Conservation (phyloP, 306 rosid genomes). For the Lathyrus sativus region DNA sequence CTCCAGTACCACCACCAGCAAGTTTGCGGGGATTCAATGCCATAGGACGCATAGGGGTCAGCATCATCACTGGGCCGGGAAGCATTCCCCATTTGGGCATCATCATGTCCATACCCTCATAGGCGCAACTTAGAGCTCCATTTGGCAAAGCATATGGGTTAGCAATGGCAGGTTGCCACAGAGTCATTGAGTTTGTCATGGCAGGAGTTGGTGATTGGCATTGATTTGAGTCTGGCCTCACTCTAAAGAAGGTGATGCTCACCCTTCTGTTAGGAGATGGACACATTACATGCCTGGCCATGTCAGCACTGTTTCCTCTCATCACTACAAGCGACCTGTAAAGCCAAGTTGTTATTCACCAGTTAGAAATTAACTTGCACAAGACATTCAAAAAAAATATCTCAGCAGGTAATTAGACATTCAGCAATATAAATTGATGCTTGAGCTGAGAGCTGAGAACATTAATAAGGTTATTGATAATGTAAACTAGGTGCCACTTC, state of each 20-base stretch:
- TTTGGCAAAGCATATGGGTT: slow-evolving; percentile 59
- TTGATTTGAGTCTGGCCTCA: slow-evolving; percentile 69
- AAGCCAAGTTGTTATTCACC: slow-evolving; percentile 1
- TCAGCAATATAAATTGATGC: slow-evolving; percentile 23
- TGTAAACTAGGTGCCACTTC: slow-evolving; percentile 27
- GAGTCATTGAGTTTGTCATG: slow-evolving; percentile 53
- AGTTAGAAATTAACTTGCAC: slow-evolving; percentile 16
- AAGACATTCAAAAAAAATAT: slow-evolving; percentile 1
- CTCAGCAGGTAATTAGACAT: slow-evolving; percentile 15
- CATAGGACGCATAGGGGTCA: slow-evolving; percentile 73
- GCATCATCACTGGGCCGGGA: slow-evolving; percentile 71
- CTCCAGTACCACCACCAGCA: slow-evolving; percentile 86
- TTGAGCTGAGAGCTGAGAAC: slow-evolving; percentile 27
- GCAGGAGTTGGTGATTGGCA: slow-evolving; percentile 60
- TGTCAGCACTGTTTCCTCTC: slow-evolving; percentile 99
- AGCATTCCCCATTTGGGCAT: slow-evolving; percentile 91
- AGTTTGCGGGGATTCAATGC: slow-evolving; percentile 57
- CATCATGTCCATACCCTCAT: slow-evolving; percentile 65
- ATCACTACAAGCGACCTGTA: slow-evolving; percentile 85
- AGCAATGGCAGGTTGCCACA: slow-evolving; percentile 74
- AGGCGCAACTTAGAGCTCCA: slow-evolving; percentile 53
- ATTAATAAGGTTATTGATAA: slow-evolving; percentile 1
- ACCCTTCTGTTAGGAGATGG: slow-evolving; percentile 77
- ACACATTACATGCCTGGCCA: slow-evolving; percentile 98
- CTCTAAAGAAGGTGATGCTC: slow-evolving; percentile 80